Evolutionary conservation across 2,329 filamentous ascomycete genomes (phyloP).

Genomic region (Calonectria pseudoreteaudii): DNA sequence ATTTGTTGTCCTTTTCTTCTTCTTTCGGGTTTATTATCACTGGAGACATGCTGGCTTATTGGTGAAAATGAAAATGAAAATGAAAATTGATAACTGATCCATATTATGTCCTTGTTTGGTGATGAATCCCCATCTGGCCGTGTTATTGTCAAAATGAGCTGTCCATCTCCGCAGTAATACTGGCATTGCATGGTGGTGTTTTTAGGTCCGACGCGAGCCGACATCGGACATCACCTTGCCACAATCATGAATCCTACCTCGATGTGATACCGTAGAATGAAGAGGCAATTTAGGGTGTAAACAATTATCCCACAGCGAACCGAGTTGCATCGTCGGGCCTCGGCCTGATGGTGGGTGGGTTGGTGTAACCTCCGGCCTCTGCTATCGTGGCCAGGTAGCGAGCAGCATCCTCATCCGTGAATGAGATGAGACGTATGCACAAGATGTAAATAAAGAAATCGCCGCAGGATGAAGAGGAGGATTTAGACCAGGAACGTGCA

Average conservation of each 20-base stretch:
- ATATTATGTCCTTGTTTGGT: neutral
- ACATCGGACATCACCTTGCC: constrained; percentile 6
- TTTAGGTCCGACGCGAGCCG: constrained; percentile 4
- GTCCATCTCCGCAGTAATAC: constrained; percentile 21
- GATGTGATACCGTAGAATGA: neutral
- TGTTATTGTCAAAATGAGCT: constrained; percentile 18
- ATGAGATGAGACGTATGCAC: neutral
- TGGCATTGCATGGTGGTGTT: constrained; percentile 7
- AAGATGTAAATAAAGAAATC: neutral
- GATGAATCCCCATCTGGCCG: neutral
- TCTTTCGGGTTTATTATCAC: neutral
- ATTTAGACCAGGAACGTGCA: constrained; percentile 8
- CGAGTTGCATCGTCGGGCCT: neutral
- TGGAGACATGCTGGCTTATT: neutral
- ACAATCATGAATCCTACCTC: neutral
- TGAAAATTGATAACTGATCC: neutral
- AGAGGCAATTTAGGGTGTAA: neutral
- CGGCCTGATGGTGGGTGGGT: neutral
- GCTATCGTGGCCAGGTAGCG: neutral
- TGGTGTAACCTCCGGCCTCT: neutral
- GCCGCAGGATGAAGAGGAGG: neutral
- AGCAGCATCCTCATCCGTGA: neutral
- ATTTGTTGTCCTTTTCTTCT: neutral
- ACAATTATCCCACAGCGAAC: neutral
- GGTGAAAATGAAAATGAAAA: no score